Evolutionary conservation across 2,329 filamentous ascomycete genomes (phyloP).

Genomic region (Amauroascus niger): DNA sequence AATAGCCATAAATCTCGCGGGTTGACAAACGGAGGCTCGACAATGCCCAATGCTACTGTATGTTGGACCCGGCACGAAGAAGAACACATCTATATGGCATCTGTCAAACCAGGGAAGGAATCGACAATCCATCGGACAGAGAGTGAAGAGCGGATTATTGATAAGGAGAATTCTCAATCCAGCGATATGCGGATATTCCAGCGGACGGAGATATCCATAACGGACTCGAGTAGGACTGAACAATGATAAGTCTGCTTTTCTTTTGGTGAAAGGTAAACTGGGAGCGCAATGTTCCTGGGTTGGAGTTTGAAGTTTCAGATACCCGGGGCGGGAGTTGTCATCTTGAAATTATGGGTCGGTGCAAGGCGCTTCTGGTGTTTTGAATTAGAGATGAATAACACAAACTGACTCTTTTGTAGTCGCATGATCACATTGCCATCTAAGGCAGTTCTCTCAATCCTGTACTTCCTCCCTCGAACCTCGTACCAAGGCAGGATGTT

Average conservation of each 20-base stretch:
- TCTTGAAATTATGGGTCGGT: not conserved
- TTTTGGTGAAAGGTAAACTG: not conserved
- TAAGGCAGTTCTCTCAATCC: not conserved
- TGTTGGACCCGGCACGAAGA: constrained; percentile 9
- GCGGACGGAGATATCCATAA: constrained; percentile 11
- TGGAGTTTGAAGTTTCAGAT: not conserved
- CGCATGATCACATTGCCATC: not conserved
- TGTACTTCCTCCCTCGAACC: not conserved
- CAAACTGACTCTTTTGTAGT: not conserved
- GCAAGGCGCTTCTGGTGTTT: not conserved
- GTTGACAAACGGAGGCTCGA: not conserved
- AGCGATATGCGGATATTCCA: constrained; percentile 8
- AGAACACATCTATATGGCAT: constrained; percentile 10
- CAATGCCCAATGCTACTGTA: not conserved
- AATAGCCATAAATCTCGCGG: not conserved
- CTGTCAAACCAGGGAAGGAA: constrained; percentile 3
- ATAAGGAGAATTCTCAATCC: not conserved
- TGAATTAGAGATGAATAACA: not conserved
- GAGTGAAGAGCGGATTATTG: constrained; percentile 11
- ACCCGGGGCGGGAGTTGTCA: not conserved
- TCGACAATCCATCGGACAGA: constrained; percentile 6
- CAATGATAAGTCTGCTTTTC: not conserved
- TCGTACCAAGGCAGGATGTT: constrained; percentile 19
- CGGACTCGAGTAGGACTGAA: not conserved
- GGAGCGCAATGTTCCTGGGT: not conserved